Evolutionary conservation across 2,329 filamentous ascomycete genomes (phyloP).

Genomic region (Fusarium temperatum): DNA sequence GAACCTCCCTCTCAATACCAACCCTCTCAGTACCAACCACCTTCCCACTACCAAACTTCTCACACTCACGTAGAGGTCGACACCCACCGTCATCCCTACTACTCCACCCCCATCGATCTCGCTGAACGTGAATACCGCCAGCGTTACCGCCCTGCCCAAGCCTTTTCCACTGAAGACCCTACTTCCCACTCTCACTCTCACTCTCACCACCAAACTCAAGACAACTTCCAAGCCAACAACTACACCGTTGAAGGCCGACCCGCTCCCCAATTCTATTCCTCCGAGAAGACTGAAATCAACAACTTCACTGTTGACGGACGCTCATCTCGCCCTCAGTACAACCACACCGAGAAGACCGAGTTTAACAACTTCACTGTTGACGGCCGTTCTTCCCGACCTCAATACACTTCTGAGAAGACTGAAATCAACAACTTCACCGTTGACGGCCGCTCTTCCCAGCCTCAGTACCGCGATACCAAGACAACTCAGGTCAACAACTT

Average conservation of each 20-base stretch:
- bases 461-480: slow-evolving; percentile 34
- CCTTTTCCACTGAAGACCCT: slow-evolving; percentile 48
- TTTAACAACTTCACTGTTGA: slow-evolving; percentile 31
- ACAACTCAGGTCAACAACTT: slow-evolving; percentile 37
- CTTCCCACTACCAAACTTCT: slow-evolving; percentile 59
- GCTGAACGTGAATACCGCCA: slow-evolving; percentile 74
- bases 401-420: slow-evolving; percentile 39
- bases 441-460: slow-evolving; percentile 32
- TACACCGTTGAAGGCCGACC: slow-evolving; percentile 38
- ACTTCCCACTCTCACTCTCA: slow-evolving; percentile 44
- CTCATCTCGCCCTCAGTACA: slow-evolving; percentile 26
- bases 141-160: slow-evolving; percentile 62
- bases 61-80: slow-evolving; percentile 74
- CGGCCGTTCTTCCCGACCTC: slow-evolving; percentile 24
- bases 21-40: slow-evolving; percentile 48
- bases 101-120: slow-evolving; percentile 66
- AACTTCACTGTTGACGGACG: slow-evolving; percentile 44
- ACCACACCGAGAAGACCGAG: slow-evolving; percentile 29
- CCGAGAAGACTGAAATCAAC: slow-evolving; percentile 41
- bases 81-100: slow-evolving; percentile 57
- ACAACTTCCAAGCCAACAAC: slow-evolving; percentile 37
- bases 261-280: slow-evolving; percentile 32
- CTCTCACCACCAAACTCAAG: slow-evolving; percentile 44
- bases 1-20: slow-evolving; percentile 55
- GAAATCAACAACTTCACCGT: slow-evolving; percentile 26